phyloP scores from a whole-genome alignment of 2,329 filamentous ascomycete genomes.

The Fusarium sp. region DNA sequence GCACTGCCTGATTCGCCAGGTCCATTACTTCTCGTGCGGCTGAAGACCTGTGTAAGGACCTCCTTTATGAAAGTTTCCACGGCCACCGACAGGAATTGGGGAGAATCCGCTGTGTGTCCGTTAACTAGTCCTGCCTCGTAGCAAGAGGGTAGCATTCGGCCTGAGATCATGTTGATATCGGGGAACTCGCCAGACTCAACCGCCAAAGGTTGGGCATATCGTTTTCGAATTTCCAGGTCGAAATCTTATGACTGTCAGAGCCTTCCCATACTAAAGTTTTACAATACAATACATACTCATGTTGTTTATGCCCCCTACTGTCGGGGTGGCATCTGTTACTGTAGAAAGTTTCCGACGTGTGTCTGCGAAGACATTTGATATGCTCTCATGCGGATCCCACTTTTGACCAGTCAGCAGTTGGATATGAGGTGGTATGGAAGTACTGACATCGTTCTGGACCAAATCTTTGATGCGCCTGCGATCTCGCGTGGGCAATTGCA shows the following conservation, averaged over 20 bases:
- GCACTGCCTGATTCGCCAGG: constrained; percentile 71
- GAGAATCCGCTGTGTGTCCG: constrained; percentile 70
- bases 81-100: constrained; percentile 73
- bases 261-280: neutral
- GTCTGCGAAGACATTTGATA: constrained; percentile 66
- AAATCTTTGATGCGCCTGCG: constrained; percentile 76
- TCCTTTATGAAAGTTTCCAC: constrained; percentile 77
- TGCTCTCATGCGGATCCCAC: constrained; percentile 67
- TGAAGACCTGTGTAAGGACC: constrained; percentile 71
- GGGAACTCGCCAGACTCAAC: constrained; percentile 78
- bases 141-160: constrained; percentile 75
- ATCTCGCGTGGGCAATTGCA: constrained; percentile 76
- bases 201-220: constrained; percentile 72
- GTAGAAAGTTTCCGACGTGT: constrained; percentile 60
- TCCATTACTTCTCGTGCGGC: constrained; percentile 73
- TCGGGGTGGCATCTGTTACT: constrained; percentile 72
- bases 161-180: constrained; percentile 71
- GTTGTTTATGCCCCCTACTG: constrained; percentile 81
- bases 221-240: constrained; percentile 75
- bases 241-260: constrained; percentile 62
- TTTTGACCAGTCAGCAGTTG: constrained; percentile 47
- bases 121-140: constrained; percentile 73
- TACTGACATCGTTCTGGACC: constrained; percentile 69
- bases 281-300: constrained; percentile 71
- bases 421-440: neutral